Evolutionary conservation across 768 basidiomycete species (phyloP), one percentile per base, ranked within the genome.

Genomic region (Artomyces pyxidatus): DNA sequence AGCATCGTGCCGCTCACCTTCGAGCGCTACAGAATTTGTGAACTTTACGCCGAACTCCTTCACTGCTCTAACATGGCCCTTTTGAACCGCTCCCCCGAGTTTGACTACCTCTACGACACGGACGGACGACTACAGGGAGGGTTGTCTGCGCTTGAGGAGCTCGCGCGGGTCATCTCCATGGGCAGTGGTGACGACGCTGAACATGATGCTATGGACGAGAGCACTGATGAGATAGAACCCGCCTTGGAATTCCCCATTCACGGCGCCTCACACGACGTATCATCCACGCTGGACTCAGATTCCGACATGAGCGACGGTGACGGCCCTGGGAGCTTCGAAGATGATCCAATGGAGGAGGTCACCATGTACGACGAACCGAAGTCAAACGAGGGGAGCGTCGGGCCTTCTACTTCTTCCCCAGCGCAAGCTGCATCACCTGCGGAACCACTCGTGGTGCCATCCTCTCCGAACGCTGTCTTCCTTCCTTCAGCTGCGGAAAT

Each of bases 61-160:
- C 96, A 99, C 61, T 96, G 93, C 63, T 98, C 96, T 16, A 98
- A 96, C 60, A 98, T 99, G 95, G 83, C 88, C 5, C 77, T 98
- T 21, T 73, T 98, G 23, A 98, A 98, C 63, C 88, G 96, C 9
- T 67, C 78, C 1, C 61, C 77, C 0, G 81, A 85, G 41, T 81
- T 75, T 48, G 76, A 79, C 40, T 73, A 78, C 21, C 69, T 82
- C n/a, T 93, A 91, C 64, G 89, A 90, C 60, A 69, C 72, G 1
- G 80, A 89, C 45, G 95, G 95, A 17, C 80, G 88, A 23, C 68
- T 99, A 37, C 81, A 84, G 56, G 92, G 92, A n/a, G 94, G 95
- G 5, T 67, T 96, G 10, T 70, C 80, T 2, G 83, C 85, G 11
- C 70, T 96, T 46, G 93, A 96, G 61, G 84, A 88, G 47, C 71